Base-by-base conservation (phyloP, 225 moss, liverwort and hornwort species). In the Straminergon stramineum region DNA sequence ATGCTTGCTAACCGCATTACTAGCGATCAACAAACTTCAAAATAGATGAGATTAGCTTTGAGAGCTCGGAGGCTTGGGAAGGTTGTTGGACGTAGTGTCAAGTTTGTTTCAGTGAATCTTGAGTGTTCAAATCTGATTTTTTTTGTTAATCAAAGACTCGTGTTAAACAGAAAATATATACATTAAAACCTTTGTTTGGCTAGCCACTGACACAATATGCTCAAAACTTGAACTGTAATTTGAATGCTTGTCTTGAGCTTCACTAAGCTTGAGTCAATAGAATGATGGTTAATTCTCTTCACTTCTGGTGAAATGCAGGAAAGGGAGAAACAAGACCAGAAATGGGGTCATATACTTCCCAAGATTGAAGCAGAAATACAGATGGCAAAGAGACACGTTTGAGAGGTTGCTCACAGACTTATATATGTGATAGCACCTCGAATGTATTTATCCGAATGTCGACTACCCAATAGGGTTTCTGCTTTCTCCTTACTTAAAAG, bases 271-370 rank as follows among this genome's bases (percentile, higher is more conserved):
- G 48, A 48, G 56, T 41, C 32, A 35, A 21, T n/a, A 62, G 26
- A 9, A 35, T 26, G 32, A 41, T 37, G 23, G 3, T 23, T 81
- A 22, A 61, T 61, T 61, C 53, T 56, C 27, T 14, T 75, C 6
- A 39, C 65, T 87, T 66, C 23, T 66, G 61, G 51, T 87, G 68
- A 83, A 84, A 56, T 37, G 90, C 90, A 92, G 90, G 92, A 90
- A 81, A 75, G 52, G 41, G 84, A 90, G 80, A 81, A 64, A 74
- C 27, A 87, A 24, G 51, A 84, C 39, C 41, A 79, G 51, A 83
- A 55, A 62, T 91, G 91, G 89, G 45, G 68, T 13, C 89, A 84
- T 30, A 4, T 87, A 19, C 35, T 87, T 48, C 32, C 55, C 43
- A 87, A 73, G 74, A 87, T 89, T 69, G 58, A 87, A 70, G 79